Percentiles rank a stretch among this genome's conserved stretches.
phyloP scores from a whole-genome alignment of 129 eudicot species.

The Erigeron canadensis region DNA sequence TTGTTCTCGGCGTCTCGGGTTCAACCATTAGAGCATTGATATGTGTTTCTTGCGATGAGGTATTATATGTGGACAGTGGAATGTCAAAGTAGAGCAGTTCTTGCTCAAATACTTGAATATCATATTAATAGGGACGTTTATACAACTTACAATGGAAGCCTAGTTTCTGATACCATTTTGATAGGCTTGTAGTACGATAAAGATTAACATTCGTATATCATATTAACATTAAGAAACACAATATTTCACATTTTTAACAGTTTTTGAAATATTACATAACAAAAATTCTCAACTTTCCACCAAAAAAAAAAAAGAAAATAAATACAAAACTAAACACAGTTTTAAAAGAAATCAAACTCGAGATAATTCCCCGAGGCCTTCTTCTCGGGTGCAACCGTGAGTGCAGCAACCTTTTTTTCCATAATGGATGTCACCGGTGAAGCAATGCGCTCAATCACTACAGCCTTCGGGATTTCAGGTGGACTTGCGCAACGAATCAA shows the following conservation, averaged over 20 bases:
- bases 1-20: too few relatives aligned
- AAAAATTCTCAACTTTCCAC: too few relatives aligned
- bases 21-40: too few relatives aligned
- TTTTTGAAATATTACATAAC: conserved; percentile 15
- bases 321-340: conserved; percentile 5
- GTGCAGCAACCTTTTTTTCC: conserved; percentile 42
- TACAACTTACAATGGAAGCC: not conserved
- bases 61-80: too few relatives aligned
- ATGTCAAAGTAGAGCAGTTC: too few relatives aligned
- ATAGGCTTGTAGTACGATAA: not conserved
- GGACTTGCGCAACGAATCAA: conserved; percentile 91
- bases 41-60: too few relatives aligned
- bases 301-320: too few relatives aligned
- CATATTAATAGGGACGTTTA: too few relatives aligned
- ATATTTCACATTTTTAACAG: conserved; percentile 24
- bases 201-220: conserved; percentile 14
- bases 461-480: conserved; percentile 81
- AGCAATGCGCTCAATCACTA: conserved; percentile 48
- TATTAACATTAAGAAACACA: conserved; percentile 25
- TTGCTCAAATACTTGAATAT: too few relatives aligned
- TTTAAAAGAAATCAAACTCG: conserved; percentile 84
- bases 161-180: not conserved
- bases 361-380: conserved; percentile 69
- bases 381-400: conserved; percentile 42
- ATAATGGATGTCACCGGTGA: conserved; percentile 43